Evolutionary conservation across 2,329 filamentous ascomycete species (phyloP).

Genomic region (Botrytis pseudocinerea): DNA sequence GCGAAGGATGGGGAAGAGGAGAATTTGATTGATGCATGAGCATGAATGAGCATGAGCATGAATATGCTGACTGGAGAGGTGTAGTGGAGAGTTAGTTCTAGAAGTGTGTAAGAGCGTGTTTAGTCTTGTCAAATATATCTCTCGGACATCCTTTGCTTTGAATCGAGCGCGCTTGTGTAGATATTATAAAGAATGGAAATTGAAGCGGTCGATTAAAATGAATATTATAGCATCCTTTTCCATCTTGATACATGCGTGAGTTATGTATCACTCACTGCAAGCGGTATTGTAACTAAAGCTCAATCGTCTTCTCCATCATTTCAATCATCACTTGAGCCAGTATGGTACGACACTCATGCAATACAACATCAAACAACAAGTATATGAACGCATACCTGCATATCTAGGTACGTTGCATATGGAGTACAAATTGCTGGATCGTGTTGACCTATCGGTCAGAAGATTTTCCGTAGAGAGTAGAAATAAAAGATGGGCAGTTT

Average conservation of each 20-base stretch:
- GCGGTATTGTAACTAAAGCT: not conserved
- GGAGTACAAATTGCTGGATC: not conserved
- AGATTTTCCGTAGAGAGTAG: not conserved
- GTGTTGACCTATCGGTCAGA: not conserved
- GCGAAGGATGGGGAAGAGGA: slow-evolving; percentile 50
- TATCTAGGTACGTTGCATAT: not conserved
- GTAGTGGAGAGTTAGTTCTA: slow-evolving; percentile 6
- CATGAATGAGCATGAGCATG: slow-evolving; percentile 52
- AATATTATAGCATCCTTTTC: not conserved
- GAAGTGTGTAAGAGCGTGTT: slow-evolving; percentile 13
- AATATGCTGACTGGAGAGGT: not conserved
- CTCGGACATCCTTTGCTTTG: slow-evolving; percentile 15
- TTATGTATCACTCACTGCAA: too few species aligned
- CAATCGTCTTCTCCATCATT: not conserved
- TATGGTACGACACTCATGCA: not conserved
- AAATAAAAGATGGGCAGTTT: not conserved
- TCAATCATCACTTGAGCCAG: not conserved
- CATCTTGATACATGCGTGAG: not conserved
- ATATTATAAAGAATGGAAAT: slow-evolving; percentile 17
- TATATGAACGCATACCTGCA: slow-evolving; percentile 2
- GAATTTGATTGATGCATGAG: slow-evolving; percentile 62
- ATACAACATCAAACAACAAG: not conserved
- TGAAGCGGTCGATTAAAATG: slow-evolving; percentile 1
- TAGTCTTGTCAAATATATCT: slow-evolving; percentile 29
- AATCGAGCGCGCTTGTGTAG: slow-evolving; percentile 21